Evolutionary conservation across 306 rosid genomes (phyloP).

Genomic region (Lotus japonicus): DNA sequence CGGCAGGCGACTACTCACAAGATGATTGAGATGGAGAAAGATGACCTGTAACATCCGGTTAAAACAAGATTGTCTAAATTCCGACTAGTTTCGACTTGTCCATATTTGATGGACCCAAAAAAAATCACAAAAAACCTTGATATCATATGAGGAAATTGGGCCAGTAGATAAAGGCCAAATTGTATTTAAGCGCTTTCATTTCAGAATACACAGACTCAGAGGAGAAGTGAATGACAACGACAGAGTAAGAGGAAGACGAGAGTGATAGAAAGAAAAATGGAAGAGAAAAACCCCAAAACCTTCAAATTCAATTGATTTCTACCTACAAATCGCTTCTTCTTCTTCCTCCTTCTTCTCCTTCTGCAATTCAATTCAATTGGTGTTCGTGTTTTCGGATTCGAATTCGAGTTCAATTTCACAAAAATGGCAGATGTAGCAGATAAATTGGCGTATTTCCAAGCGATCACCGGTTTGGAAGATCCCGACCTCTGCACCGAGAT

Average conservation of each 20-base stretch:
- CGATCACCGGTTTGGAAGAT: conserved; percentile 86
- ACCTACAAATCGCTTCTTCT: background rate
- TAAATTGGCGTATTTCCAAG: conserved; percentile 78
- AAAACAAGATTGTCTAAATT: too few species aligned
- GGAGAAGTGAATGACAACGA: background rate
- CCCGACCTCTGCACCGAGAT: conserved; percentile 81
- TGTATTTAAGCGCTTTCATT: background rate
- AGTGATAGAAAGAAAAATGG: background rate
- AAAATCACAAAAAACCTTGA: too few species aligned
- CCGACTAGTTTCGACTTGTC: too few species aligned
- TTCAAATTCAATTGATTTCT: background rate
- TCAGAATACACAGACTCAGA: background rate
- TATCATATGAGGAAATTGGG: background rate
- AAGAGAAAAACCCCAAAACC: background rate
- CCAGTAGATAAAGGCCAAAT: background rate
- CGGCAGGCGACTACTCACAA: too few species aligned
- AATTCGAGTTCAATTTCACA: too few species aligned
- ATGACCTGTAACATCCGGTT: too few species aligned
- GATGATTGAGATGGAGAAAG: too few species aligned
- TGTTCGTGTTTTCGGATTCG: too few species aligned
- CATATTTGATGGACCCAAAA: too few species aligned
- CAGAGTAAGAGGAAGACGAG: background rate
- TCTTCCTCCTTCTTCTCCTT: background rate
- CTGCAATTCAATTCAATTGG: background rate
- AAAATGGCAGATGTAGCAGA: conserved; percentile 69